Conservation (phyloP, 2,329 filamentous ascomycete species). For the Capronia coronata region DNA sequence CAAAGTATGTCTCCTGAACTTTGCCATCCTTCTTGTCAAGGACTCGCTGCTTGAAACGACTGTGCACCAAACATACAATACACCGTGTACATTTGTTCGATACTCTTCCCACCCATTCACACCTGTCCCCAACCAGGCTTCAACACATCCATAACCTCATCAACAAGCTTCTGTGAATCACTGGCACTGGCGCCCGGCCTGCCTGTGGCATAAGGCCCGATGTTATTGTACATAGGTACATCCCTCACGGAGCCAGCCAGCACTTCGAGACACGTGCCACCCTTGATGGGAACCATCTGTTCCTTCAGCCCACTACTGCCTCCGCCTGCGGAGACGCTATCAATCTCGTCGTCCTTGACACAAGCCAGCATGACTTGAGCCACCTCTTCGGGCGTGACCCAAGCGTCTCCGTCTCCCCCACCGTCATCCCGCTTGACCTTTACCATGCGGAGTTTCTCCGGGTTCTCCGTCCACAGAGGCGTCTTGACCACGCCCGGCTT, state of each 20-base stretch:
- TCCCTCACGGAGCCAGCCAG: conserved; percentile 46
- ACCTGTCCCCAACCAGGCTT: conserved; percentile 46
- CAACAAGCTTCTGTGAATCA: conserved; percentile 36
- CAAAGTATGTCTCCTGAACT: too few relatives aligned
- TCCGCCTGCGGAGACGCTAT: neutral
- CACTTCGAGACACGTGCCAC: conserved; percentile 52
- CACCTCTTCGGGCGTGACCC: conserved; percentile 57
- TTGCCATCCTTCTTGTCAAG: too few relatives aligned
- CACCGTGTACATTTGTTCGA: too few relatives aligned
- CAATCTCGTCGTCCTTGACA: conserved; percentile 44
- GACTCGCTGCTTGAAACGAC: too few relatives aligned
- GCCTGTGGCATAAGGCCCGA: conserved; percentile 43
- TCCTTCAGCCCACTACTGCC: conserved; percentile 14
- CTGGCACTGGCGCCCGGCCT: conserved; percentile 44
- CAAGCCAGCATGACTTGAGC: conserved; percentile 53
- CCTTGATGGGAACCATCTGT: conserved; percentile 29
- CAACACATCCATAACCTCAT: conserved; percentile 48
- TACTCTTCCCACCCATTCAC: neutral
- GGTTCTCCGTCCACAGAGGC: conserved; percentile 56
- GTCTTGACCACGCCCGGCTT: conserved; percentile 57
- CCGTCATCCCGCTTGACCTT: too few relatives aligned
- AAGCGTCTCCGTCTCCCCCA: conserved; percentile 29
- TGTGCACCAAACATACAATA: too few relatives aligned
- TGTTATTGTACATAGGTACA: conserved; percentile 47
- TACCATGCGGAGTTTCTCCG: conserved; percentile 52